A percentile compares a stretch with the other conserved stretches of the same genome.
Conservation (phyloP, 2,329 filamentous ascomycete genomes). For the Pseudogymnoascus pannorum region DNA sequence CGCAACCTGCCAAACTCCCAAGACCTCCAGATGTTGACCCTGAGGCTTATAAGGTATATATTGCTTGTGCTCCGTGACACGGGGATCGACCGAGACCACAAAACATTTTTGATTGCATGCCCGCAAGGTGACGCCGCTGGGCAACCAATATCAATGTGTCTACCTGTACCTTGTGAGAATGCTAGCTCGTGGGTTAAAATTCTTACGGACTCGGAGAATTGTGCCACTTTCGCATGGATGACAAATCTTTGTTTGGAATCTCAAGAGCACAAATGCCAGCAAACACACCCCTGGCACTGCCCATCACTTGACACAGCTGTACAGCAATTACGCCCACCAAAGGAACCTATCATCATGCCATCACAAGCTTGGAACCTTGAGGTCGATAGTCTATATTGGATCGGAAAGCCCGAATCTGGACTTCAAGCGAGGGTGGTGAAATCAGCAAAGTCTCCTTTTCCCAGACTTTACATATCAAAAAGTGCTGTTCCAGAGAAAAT, state of each 20-base stretch:
- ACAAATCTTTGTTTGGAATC: slow-evolving; percentile 14
- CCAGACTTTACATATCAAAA: slow-evolving; percentile 11
- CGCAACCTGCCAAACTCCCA: neutral
- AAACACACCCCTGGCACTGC: slow-evolving; percentile 2
- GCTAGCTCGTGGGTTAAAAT: slow-evolving; percentile 16
- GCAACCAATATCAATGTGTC: slow-evolving; percentile 1
- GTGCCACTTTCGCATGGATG: slow-evolving; percentile 19
- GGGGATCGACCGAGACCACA: slow-evolving; percentile 10
- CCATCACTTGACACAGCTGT: slow-evolving; percentile 12
- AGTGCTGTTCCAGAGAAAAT: slow-evolving; percentile 10
- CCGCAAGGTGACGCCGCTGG: neutral
- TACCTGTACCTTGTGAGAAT: slow-evolving; percentile 13
- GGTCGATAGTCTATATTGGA: slow-evolving; percentile 10
- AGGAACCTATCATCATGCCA: slow-evolving; percentile 4
- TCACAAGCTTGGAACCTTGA: slow-evolving; percentile 5
- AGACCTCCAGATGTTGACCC: neutral
- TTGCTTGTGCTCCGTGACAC: slow-evolving; percentile 14
- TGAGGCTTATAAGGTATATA: slow-evolving; percentile 12
- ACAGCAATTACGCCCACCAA: neutral
- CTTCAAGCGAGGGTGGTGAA: slow-evolving; percentile 10
- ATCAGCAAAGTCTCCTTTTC: neutral
- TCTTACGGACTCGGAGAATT: slow-evolving; percentile 17
- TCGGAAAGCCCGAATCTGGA: slow-evolving; percentile 11
- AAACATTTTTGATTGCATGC: slow-evolving; percentile 13
- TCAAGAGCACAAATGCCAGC: slow-evolving; percentile 10